Conservation (phyloP, 2,329 filamentous ascomycete species). For the Pleomassaria siparia region DNA sequence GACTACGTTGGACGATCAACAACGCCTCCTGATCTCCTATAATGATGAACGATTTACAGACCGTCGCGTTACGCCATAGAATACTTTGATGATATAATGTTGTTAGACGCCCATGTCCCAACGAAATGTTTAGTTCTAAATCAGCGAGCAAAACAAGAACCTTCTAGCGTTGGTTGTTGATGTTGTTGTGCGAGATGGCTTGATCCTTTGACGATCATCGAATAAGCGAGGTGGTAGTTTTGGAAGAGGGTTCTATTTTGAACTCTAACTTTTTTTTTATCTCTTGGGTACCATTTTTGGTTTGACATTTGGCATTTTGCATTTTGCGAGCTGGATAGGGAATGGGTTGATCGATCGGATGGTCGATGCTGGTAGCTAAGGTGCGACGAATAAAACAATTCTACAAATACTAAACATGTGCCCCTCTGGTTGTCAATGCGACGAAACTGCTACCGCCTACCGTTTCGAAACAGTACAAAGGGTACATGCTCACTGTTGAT, state of each 20-base stretch:
- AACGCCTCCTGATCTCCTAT: constrained; percentile 22
- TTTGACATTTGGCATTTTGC: neutral
- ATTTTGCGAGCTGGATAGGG: neutral
- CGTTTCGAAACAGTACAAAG: too few species aligned
- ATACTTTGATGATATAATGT: constrained; percentile 34
- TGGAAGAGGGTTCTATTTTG: neutral
- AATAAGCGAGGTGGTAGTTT: neutral
- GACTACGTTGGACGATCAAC: constrained; percentile 39
- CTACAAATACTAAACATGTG: neutral
- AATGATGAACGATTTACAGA: constrained; percentile 23
- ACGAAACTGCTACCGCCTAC: too few species aligned
- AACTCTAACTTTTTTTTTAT: neutral
- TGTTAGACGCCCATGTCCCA: constrained; percentile 25
- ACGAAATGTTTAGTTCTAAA: constrained; percentile 30
- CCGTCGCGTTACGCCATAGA: constrained; percentile 6
- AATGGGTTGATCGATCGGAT: too few species aligned
- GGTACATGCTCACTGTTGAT: too few species aligned
- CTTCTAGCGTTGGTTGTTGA: neutral
- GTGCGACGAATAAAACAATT: neutral
- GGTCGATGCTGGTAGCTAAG: neutral
- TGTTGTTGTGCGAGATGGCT: neutral
- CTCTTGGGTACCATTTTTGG: neutral
- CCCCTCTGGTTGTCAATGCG: neutral
- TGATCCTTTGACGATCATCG: neutral
- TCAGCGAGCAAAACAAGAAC: constrained; percentile 9